Conservation (phyloP, 345 rosid species). For the Eucalyptus grandis region DNA sequence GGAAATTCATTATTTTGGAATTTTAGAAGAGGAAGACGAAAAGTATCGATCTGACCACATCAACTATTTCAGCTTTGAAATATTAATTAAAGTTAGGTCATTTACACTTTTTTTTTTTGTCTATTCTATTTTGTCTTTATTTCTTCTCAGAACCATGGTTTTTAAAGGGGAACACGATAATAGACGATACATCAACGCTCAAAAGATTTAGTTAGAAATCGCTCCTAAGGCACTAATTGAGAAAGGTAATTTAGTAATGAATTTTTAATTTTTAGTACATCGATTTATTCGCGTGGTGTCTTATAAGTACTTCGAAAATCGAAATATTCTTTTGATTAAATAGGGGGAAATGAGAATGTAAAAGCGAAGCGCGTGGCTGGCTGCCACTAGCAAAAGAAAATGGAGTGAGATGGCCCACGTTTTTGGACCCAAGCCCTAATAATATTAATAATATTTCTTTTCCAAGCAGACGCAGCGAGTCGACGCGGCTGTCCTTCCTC, state of each 20-base stretch:
- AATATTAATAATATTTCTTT: neutral
- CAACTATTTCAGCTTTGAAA: too few species aligned
- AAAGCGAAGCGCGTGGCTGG: neutral
- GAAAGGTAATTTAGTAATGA: too few species aligned
- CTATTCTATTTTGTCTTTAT: too few species aligned
- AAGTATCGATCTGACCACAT: too few species aligned
- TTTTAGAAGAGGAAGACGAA: neutral
- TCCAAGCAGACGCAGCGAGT: neutral
- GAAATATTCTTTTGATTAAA: neutral
- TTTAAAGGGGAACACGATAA: too few species aligned
- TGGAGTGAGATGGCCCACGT: neutral
- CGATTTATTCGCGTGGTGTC: neutral
- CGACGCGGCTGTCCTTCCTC: neutral
- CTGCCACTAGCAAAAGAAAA: neutral
- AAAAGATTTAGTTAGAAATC: too few species aligned
- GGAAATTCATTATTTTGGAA: neutral
- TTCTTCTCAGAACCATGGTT: too few species aligned
- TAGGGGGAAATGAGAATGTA: neutral
- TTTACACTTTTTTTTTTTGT: too few species aligned
- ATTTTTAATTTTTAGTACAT: neutral
- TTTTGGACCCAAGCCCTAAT: neutral
- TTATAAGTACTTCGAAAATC: neutral
- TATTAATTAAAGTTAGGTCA: too few species aligned
- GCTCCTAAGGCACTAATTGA: too few species aligned
- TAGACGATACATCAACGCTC: too few species aligned